phyloP scores from a whole-genome alignment of 306 rosid species.

The Citrullus colocynthis region DNA sequence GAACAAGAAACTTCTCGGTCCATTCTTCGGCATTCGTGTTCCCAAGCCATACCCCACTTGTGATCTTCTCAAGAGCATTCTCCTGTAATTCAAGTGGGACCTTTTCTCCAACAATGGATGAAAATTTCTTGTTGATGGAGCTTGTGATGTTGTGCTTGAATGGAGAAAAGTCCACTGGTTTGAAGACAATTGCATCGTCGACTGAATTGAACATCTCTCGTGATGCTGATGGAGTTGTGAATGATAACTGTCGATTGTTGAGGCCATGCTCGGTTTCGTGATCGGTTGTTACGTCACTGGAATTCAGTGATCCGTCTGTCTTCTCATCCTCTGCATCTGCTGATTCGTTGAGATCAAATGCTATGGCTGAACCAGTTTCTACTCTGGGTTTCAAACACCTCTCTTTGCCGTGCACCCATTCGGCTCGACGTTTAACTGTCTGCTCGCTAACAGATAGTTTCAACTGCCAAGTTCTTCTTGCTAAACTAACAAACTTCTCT shows the following conservation, averaged over 20 bases:
- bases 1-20: constrained; percentile 56
- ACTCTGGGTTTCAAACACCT: constrained; percentile 47
- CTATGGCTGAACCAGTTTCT: constrained; percentile 30
- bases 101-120: constrained; percentile 37
- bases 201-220: constrained; percentile 51
- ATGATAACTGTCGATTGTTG: constrained; percentile 14
- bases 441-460: constrained; percentile 44
- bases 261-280: constrained; percentile 48
- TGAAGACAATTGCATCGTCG: constrained; percentile 69
- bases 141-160: constrained; percentile 36
- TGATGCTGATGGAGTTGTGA: constrained; percentile 18
- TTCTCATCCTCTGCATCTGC: constrained; percentile 53
- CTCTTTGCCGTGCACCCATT: constrained; percentile 45
- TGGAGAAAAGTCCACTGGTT: constrained; percentile 43
- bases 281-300: constrained; percentile 78
- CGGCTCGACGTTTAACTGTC: constrained; percentile 52
- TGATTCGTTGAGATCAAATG: constrained; percentile 78
- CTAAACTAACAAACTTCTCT: constrained; percentile 47
- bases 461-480: constrained; percentile 55
- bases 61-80: constrained; percentile 64
- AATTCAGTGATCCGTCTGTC: constrained; percentile 73
- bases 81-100: constrained; percentile 57
- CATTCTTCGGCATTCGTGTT: constrained; percentile 58
- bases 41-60: constrained; percentile 74
- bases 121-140: constrained; percentile 37